Evolutionary conservation across 2,329 filamentous ascomycete genomes (phyloP).

Genomic region (Tolypocladium amazonense): DNA sequence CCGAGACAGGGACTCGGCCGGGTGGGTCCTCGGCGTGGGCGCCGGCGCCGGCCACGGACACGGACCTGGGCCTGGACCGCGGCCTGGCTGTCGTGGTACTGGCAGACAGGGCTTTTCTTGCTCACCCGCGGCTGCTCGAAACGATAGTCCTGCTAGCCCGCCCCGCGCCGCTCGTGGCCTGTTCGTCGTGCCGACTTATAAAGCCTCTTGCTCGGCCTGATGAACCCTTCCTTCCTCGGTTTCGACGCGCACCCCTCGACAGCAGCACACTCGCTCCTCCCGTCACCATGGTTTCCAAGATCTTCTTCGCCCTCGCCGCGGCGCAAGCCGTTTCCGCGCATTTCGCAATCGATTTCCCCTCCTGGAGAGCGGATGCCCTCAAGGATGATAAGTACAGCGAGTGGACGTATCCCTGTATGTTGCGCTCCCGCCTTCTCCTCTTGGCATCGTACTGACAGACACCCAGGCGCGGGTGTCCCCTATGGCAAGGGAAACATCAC

Average conservation of each 20-base stretch:
- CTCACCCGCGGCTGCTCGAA: background rate
- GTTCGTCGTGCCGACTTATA: background rate
- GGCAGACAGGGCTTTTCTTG: background rate
- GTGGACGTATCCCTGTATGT: constrained; percentile 40
- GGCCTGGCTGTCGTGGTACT: background rate
- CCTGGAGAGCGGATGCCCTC: constrained; percentile 38
- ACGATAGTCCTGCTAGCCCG: background rate
- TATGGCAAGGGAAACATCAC: constrained; percentile 34
- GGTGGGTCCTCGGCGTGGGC: background rate
- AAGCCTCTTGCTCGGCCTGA: background rate
- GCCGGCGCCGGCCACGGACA: background rate
- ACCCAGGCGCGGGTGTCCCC: constrained; percentile 35
- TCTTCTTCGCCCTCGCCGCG: constrained; percentile 22
- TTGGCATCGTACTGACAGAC: constrained; percentile 1
- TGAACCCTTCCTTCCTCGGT: background rate
- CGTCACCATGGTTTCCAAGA: constrained; percentile 19
- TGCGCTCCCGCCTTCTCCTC: background rate
- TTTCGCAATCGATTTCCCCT: constrained; percentile 35
- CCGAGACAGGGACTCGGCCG: background rate
- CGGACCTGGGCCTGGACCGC: background rate
- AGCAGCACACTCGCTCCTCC: background rate
- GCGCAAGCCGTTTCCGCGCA: constrained; percentile 32
- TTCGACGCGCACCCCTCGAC: background rate
- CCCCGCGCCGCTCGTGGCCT: background rate
- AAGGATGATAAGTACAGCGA: constrained; percentile 31